Evolutionary conservation across 2,329 filamentous ascomycete genomes (phyloP).

Genomic region (Neofusicoccum kwambonambiense): DNA sequence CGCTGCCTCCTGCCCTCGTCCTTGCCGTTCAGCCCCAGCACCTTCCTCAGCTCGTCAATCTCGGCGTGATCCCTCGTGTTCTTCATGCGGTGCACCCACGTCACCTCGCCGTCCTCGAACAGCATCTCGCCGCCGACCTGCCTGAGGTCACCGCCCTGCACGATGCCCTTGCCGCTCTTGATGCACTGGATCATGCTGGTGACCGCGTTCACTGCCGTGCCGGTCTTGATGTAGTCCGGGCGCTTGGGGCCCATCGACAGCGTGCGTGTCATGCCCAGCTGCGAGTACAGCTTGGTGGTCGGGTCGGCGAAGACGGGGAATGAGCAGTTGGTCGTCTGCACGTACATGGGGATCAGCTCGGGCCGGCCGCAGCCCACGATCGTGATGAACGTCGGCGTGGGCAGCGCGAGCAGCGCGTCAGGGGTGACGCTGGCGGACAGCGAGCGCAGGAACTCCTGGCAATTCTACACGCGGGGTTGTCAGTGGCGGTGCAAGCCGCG

Average conservation of each 20-base stretch:
- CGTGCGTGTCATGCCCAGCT: conserved; percentile 68
- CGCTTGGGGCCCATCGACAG: conserved; percentile 55
- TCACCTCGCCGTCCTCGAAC: conserved; percentile 68
- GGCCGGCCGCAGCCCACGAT: conserved; percentile 73
- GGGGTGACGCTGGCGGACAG: conserved; percentile 58
- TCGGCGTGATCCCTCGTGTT: conserved; percentile 77
- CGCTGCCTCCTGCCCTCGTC: conserved; percentile 11
- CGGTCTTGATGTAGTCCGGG: conserved; percentile 65
- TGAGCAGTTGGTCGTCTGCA: conserved; percentile 59
- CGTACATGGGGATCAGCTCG: conserved; percentile 66
- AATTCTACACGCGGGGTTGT: conserved; percentile 54
- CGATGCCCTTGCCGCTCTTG: conserved; percentile 57
- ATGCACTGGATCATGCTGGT: conserved; percentile 61
- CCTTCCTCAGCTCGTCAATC: conserved; percentile 62
- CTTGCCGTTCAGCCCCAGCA: conserved; percentile 51
- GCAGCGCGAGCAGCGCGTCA: conserved; percentile 46
- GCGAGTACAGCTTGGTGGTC: conserved; percentile 62
- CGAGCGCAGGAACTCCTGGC: conserved; percentile 69
- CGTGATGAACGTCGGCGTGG: conserved; percentile 60
- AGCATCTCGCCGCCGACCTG: conserved; percentile 78
- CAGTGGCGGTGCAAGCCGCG: background rate
- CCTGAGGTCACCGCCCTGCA: conserved; percentile 63
- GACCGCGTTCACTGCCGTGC: conserved; percentile 46
- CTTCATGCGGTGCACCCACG: conserved; percentile 81
- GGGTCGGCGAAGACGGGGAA: conserved; percentile 81